Evolutionary conservation across 202 grass and related monocot genomes (phyloP), one percentile per base, ranked within the genome.

Genomic region (Elaeis oleifera): DNA sequence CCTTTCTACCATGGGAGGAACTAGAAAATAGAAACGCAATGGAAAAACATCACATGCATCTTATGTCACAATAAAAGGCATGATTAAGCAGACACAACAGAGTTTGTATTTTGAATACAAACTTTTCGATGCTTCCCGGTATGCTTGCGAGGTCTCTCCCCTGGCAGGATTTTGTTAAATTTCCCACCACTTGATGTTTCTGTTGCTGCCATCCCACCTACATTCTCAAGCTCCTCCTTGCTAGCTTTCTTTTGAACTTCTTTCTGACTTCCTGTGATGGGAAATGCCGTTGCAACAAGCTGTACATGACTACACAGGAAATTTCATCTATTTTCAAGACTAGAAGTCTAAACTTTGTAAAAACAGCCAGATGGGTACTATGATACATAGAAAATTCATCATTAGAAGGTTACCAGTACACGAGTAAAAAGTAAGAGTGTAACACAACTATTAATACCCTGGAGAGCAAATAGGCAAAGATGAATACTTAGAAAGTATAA

Each of bases 131-230:
- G 75, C 82, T 99, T 97, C 60, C 94, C 88, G 54, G 71, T 11
- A 13, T 99, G 83, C 76, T 92, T 99, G 16, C 63, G 80, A 70
- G 88, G 80, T 69, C 86, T 89, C 75, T 99, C 94, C 51, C 88
- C 94, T 20, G 85, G 82, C 23, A 99, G 76, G 66, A 94, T 94
- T 63, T 89, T 73, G 49, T 99, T 82, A 28, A 84, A 99, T 63
- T 99, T 94, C 4, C 88, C 88, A 78, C 88, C 88, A 19, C 88
- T 99, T 64, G 88, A 88, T 26, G 88, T 94, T 65, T 88, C 84
- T 5, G 94, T 77, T 7, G 82, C 84, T 79, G 75, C 88, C 82
- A 99, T 81, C 26, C 85, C 88, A 51, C 78, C 85, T 60, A 94
- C 94, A 84, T 74, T 74, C 75, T 94, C 88, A 17, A 99, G 83